Base-by-base conservation (phyloP, 176 grass and related monocot species). In the Cenchrus purpureus region DNA sequence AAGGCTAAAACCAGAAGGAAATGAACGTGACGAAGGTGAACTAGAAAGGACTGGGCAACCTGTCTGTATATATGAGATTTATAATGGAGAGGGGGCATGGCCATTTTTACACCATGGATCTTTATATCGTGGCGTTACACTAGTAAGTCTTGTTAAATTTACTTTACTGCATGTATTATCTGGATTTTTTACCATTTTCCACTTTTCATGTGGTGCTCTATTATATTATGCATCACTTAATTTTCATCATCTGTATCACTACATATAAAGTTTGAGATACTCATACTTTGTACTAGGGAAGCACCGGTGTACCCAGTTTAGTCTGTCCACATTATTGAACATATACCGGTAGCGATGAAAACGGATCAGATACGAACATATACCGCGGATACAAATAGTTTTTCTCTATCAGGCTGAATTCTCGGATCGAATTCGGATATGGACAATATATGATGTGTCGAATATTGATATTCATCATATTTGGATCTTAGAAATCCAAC, bases 21-120 rank as follows among this genome's bases (percentile, higher is more conserved):
- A 92, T 92, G 93, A 92, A 74, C 89, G 91, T 68, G 97, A 98
- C 73, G 97, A 98, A 92, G 97, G 93, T 40, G 91, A 95, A 88
- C 84, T 98, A 68, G 93, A 95, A 83, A 89, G 97, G 87, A 96
- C 86, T 78, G 97, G 97, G 37, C 91, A 95, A 52, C 88, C 88
- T 42, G 84, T 98, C 50, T 94, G 93, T 83, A 88, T 98, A 78
- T 98, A 95, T 79, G 97, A 98, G 78, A 87, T 98, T 86, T 98
- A 94, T 76, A 86, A 16, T 77, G 93, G 97, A 91, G 86, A 91
- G 50, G 97, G 97, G 11, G 73, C 97, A 28, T 95, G 89, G 89
- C 88, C 90, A 19, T 94, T 96, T 91, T 89, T 98, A 86, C 93
- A 98, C 54, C 93, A 88, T 76, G 88, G 97, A 81, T 95, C 97